Conservation (phyloP, 139 green algal species). For the Chlamydomonas sp. region DNA sequence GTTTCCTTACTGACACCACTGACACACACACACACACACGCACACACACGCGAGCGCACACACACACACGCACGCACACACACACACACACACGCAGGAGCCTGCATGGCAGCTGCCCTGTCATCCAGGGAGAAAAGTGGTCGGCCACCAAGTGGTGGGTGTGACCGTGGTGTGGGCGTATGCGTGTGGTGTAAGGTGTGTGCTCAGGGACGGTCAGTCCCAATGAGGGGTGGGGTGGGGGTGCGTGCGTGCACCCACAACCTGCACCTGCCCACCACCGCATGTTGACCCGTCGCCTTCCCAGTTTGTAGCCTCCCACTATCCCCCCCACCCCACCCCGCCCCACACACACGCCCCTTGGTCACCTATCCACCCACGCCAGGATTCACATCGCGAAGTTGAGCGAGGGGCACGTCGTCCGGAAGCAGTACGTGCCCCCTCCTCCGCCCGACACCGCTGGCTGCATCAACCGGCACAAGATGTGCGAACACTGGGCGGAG, state of each 20-base stretch:
- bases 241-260: too few relatives aligned
- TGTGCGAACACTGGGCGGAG: slow-evolving; percentile 27
- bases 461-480: slow-evolving; percentile 32
- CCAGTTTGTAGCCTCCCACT: too few relatives aligned
- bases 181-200: too few relatives aligned
- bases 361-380: neutral
- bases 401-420: neutral
- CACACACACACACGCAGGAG: too few relatives aligned
- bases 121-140: slow-evolving; percentile 42
- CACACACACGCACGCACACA: neutral
- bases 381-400: slow-evolving; percentile 39
- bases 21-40: too few relatives aligned
- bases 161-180: too few relatives aligned
- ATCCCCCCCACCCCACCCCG: neutral
- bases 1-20: too few relatives aligned
- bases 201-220: too few relatives aligned
- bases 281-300: too few relatives aligned
- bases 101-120: slow-evolving; percentile 42
- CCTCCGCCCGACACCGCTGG: slow-evolving; percentile 26
- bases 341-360: neutral
- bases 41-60: neutral
- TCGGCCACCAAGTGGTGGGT: slow-evolving; percentile 48
- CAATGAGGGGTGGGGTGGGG: too few relatives aligned
- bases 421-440: slow-evolving; percentile 28
- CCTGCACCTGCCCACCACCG: too few relatives aligned